These are phyloP conservation scores for Exophiala sideris DNA, from an alignment of 2,329 filamentous ascomycete genomes.

Conservation along the genomic window DNA sequence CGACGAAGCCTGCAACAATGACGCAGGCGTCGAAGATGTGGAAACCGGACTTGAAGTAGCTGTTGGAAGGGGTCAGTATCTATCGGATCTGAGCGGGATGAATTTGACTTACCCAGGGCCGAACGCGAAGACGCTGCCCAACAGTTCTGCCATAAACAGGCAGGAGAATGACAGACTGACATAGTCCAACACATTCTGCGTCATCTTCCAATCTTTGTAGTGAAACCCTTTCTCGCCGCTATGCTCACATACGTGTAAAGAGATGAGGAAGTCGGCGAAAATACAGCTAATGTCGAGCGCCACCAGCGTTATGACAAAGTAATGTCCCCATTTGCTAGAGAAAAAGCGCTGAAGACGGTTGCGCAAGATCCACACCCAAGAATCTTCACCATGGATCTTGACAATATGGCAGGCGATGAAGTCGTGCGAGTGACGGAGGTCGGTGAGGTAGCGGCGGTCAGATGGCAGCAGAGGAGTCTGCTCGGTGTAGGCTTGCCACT, in stretches of 20 bases:
- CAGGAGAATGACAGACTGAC: slow-evolving; percentile 60
- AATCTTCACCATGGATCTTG: slow-evolving; percentile 32
- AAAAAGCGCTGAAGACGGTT: slow-evolving; percentile 37
- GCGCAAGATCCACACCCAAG: slow-evolving; percentile 22
- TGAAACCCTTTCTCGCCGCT: slow-evolving; percentile 25
- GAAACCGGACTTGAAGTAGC: slow-evolving; percentile 58
- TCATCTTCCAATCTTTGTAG: slow-evolving; percentile 32
- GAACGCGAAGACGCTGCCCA: slow-evolving; percentile 59
- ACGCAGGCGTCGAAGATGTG: slow-evolving; percentile 63
- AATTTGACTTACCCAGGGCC: slow-evolving; percentile 48
- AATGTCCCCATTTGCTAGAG: slow-evolving; percentile 49
- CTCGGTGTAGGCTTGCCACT: slow-evolving; percentile 2
- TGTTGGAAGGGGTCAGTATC: slow-evolving; percentile 31
- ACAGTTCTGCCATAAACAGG: slow-evolving; percentile 63
- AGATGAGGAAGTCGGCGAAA: slow-evolving; percentile 52
- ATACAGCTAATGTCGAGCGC: slow-evolving; percentile 51
- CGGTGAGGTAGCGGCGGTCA: slow-evolving; percentile 5
- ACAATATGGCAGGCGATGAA: slow-evolving; percentile 17
- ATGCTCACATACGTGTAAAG: slow-evolving; percentile 48
- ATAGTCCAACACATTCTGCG: slow-evolving; percentile 46
- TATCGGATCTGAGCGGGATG: slow-evolving; percentile 22
- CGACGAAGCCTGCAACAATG: slow-evolving; percentile 59
- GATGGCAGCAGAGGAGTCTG: slow-evolving; percentile 15
- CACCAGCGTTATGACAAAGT: slow-evolving; percentile 48
- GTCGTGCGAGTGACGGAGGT: slow-evolving; percentile 8